These are phyloP conservation scores for Dalbergia cultrata DNA, from an alignment of 306 rosid genomes.

Conservation along the genomic window DNA sequence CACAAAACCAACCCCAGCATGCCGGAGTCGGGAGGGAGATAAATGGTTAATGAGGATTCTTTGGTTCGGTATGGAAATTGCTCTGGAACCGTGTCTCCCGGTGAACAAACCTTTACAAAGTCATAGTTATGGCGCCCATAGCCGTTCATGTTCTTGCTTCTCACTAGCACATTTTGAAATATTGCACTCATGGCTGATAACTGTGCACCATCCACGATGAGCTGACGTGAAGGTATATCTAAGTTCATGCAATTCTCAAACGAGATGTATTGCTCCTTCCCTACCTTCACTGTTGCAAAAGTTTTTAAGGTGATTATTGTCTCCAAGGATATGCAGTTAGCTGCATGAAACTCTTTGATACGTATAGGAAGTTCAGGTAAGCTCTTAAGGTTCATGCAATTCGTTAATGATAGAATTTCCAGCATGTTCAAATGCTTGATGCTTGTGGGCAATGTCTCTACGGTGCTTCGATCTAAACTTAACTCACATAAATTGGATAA, in stretches of 20 bases:
- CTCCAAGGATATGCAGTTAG: slow-evolving; percentile 24
- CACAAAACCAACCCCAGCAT: neutral
- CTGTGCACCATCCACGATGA: neutral
- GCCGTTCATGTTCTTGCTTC: neutral
- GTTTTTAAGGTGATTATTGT: neutral
- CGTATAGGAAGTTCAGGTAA: slow-evolving; percentile 37
- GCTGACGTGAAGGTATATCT: neutral
- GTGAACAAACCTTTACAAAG: neutral
- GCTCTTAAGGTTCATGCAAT: slow-evolving; percentile 22
- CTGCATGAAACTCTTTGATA: neutral
- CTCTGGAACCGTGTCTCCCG: slow-evolving; percentile 9
- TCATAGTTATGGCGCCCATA: neutral
- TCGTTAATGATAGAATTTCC: accelerated
- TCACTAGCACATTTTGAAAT: neutral
- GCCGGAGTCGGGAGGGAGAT: neutral
- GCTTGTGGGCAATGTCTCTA: slow-evolving; percentile 15
- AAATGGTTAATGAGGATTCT: neutral
- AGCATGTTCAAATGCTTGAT: neutral
- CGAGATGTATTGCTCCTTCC: too few species aligned
- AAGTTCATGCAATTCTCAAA: neutral
- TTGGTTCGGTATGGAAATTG: neutral
- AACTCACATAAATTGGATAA: neutral
- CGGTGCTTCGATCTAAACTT: neutral
- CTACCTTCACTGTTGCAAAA: neutral
- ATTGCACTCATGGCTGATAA: neutral